phyloP scores from a whole-genome alignment of 2,329 filamentous ascomycete genomes.

The Colletotrichum lentis region DNA sequence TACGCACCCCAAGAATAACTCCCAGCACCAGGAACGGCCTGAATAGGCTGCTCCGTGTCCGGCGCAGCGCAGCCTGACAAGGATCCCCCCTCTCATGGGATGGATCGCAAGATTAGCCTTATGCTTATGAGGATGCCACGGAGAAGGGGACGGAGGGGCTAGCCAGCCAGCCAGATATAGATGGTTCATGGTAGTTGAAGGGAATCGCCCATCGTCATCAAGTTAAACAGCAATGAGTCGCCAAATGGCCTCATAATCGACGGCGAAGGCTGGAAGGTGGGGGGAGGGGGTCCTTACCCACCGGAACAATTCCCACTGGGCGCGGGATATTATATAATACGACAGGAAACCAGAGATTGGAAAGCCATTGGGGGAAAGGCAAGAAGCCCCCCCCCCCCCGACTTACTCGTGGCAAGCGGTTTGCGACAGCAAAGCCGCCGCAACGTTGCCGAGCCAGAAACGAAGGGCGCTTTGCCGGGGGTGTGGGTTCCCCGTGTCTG shows the following conservation, averaged over 20 bases:
- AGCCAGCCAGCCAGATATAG: background rate
- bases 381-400: background rate
- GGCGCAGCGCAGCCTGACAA: background rate
- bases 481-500: background rate
- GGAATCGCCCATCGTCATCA: conserved; percentile 12
- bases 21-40: background rate
- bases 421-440: background rate
- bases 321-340: background rate
- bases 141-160: background rate
- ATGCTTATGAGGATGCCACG: background rate
- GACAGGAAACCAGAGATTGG: background rate
- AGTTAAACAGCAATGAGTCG: conserved; percentile 3
- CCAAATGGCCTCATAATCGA: conserved; percentile 11
- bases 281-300: background rate
- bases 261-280: background rate
- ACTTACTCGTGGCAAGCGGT: conserved; percentile 3
- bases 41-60: background rate
- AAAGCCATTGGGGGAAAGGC: background rate
- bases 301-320: background rate
- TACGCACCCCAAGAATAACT: background rate
- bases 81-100: background rate
- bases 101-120: background rate
- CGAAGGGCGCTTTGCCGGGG: too few species aligned
- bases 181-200: conserved; percentile 9
- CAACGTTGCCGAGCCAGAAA: background rate